Base-by-base conservation (phyloP, 805 yeast species). In the Candida andamanensis region DNA sequence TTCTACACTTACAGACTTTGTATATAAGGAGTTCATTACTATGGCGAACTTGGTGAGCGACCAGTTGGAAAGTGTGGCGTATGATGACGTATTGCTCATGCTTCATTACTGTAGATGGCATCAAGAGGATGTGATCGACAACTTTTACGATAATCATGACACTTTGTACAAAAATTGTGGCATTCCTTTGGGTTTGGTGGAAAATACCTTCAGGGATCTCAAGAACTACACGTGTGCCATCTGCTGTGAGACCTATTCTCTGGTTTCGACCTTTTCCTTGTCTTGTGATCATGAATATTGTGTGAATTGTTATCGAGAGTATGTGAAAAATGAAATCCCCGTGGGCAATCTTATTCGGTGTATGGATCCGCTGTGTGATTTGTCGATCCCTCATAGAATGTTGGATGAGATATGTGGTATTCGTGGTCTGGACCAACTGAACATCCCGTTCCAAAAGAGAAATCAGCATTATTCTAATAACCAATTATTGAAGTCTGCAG, bases 241-340 rank as follows among this genome's bases (percentile, higher is more conserved):
- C n/a, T 89, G 96, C 55, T 84, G 85, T 52, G 81, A 80, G 15
- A 72, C 70, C 1, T 63, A 60, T 17, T 48, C 49, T 0, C 39
- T 39, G 2, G 33, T 59, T 19, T 32, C 37, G 6, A 55, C 60
- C 2, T 84, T 76, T 45, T 55, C 69, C 3, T 53, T 85, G 12
- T 67, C 67, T 11, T 92, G 97, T 54, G 69, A 67, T 6, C 96
- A 90, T 54, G 63, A 60, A 31, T 82, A 65, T 44, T 92, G 98
- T 51, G 44, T 63, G 2, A 60, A 58, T 9, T 90, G 98, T 54
- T 89, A 81, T 52, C 49, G 59, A 11, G 66, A 65, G 20, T 89
- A 85, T 50, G 58, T 82, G 13, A 47, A 58, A 5, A 73, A 67
- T 29, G 65, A 68, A 35, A 41, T 63, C 35, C 29, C 48, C 32